Percentiles rank a stretch among this genome's conserved stretches.
Conservation (phyloP, 805 yeast species). For the Wickerhamiella galacta region DNA sequence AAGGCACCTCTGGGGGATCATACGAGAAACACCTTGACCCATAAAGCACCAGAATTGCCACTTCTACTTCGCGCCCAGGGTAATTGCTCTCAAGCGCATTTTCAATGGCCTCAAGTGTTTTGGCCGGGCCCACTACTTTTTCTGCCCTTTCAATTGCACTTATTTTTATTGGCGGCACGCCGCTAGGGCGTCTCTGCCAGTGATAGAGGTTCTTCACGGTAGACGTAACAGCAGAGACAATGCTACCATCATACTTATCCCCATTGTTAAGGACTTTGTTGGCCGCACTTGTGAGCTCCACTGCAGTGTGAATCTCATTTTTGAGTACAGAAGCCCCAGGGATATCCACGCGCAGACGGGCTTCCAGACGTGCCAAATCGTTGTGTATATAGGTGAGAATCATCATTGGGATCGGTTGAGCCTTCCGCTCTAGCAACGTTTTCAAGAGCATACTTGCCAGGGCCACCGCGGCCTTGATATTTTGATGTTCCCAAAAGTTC, state of each 20-base stretch:
- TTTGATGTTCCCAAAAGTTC: constrained; percentile 22
- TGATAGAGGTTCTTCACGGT: constrained; percentile 2
- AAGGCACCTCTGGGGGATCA: no score
- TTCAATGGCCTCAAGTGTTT: constrained; percentile 1
- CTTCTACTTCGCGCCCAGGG: constrained; percentile 1
- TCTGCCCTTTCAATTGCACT: constrained; percentile 1
- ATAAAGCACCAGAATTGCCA: constrained; percentile 5
- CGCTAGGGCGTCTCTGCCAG: constrained; percentile 4
- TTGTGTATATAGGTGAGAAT: not conserved
- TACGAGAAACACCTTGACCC: constrained; percentile 1
- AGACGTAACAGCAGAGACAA: not conserved
- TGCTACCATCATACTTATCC: constrained; percentile 2
- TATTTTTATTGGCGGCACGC: constrained; percentile 1
- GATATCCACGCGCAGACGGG: not conserved
- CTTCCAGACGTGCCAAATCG: not conserved
- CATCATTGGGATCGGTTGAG: not conserved
- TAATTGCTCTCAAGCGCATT: not conserved
- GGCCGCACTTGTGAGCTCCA: not conserved
- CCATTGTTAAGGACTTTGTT: not conserved
- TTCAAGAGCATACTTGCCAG: constrained; percentile 1
- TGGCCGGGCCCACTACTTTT: constrained; percentile 1
- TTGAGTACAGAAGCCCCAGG: not conserved
- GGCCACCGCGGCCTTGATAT: not conserved
- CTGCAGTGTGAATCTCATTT: not conserved
- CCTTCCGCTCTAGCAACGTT: not conserved